Percentiles rank a stretch among this genome's conserved stretches.
Evolutionary conservation across 768 basidiomycete genomes (phyloP).

Genomic region (Podaxis sp.): DNA sequence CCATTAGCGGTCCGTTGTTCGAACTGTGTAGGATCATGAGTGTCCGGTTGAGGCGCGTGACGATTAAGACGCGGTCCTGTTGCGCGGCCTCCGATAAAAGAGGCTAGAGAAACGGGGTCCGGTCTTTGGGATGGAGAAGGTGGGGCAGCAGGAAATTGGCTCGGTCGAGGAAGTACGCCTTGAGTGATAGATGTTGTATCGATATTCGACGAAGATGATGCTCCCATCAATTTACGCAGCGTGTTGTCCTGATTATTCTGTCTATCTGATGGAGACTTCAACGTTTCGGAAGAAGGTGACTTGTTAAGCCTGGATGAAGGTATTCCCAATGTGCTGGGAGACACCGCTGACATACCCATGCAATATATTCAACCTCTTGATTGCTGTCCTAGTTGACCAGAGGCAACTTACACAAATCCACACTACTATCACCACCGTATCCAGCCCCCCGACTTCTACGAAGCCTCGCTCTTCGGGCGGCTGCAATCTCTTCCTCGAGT

Average conservation of each 20-base stretch:
- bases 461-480: constrained; percentile 45
- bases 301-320: constrained; percentile 2
- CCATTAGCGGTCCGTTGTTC: constrained; percentile 52
- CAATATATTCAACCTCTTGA: neutral
- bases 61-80: constrained; percentile 70
- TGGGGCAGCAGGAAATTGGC: constrained; percentile 10
- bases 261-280: constrained; percentile 28
- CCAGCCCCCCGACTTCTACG: constrained; percentile 41
- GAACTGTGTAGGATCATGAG: constrained; percentile 60
- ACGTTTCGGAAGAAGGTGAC: constrained; percentile 17
- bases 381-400: neutral
- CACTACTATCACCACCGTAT: constrained; percentile 28
- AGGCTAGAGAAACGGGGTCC: constrained; percentile 66
- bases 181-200: constrained; percentile 9
- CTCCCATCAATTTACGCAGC: constrained; percentile 40
- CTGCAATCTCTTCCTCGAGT: constrained; percentile 60
- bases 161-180: constrained; percentile 19
- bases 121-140: constrained; percentile 24
- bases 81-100: constrained; percentile 78
- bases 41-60: constrained; percentile 69
- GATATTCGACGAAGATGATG: neutral
- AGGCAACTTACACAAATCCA: constrained; percentile 43
- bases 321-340: neutral
- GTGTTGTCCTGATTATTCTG: constrained; percentile 41
- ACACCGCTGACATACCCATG: neutral